Evolutionary conservation across 208 protist genomes (phyloP), one percentile per base, ranked within the genome.

Genomic region (Trypanosoma cruzi): DNA sequence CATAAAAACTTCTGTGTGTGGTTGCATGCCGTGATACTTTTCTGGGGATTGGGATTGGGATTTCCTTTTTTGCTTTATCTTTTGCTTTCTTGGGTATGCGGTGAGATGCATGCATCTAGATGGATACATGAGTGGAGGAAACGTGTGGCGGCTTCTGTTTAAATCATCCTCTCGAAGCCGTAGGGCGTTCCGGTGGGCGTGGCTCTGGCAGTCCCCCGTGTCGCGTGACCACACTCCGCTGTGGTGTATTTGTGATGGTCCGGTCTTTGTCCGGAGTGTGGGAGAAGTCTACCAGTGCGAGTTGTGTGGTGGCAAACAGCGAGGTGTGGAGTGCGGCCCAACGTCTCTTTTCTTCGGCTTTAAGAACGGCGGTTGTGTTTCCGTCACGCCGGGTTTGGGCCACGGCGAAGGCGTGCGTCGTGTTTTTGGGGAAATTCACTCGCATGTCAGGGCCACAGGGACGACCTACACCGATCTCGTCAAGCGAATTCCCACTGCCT

Each of bases 161-260:
- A 4, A n/a, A 20, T 14, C 3, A n/a, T n/a, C 52, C 7, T 77
- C 22, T 57, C 66, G 14, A 60, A 55, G 24, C 66, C 67, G 54
- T 55, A 68, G 28, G 57, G 76, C 34, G 68, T 81, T 34, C 32
- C 84, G 55, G 73, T 18, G 29, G 18, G 16, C 52, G 37, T 60
- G 64, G 64, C 18, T 50, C 37, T 68, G 50, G 64, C 34, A 34
- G 24, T 28, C 36, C 11, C 53, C 53, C 1, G 40, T 37, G 28
- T 18, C 28, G 37, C 64, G 36, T 5, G 32, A 34, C 52, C n/a
- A 22, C 7, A 31, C 32, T 0, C 26, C 34, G 14, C 53, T 1
- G 1, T 53, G 32, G n/a, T 68, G 64, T 40, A 7, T 0, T 2
- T 68, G 64, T 26, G 40, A 36, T 32, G 29, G 16, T 26, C 64